A percentile compares a stretch with the other conserved stretches of the same genome.
Conservation (phyloP, 1,284 basidiomycete genomes). For the Inonotus hispidus region DNA sequence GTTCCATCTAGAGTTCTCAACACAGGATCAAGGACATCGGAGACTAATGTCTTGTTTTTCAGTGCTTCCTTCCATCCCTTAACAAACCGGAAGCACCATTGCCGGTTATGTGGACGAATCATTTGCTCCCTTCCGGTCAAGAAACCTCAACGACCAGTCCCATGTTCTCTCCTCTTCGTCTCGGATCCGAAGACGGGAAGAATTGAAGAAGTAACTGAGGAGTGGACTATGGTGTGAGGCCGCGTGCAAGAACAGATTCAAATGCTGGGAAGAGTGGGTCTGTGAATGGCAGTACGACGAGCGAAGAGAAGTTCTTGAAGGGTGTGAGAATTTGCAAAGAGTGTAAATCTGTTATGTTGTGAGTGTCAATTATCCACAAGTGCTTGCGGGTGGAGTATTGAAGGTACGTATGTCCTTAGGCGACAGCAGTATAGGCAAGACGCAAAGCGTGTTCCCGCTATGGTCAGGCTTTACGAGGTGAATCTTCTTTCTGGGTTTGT, state of each 20-base stretch:
- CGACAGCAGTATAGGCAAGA: slow-evolving; percentile 79
- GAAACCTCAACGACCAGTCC: slow-evolving; percentile 56
- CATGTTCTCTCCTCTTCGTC: slow-evolving; percentile 77
- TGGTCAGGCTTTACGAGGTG: slow-evolving; percentile 69
- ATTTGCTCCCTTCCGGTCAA: slow-evolving; percentile 89
- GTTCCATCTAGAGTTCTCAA: slow-evolving; percentile 27
- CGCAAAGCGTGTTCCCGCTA: slow-evolving; percentile 53
- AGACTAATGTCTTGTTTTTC: not conserved
- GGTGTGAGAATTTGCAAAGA: slow-evolving; percentile 81
- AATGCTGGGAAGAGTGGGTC: slow-evolving; percentile 20
- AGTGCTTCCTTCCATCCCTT: slow-evolving; percentile 83
- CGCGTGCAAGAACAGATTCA: slow-evolving; percentile 31
- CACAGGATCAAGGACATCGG: not conserved
- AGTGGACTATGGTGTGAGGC: slow-evolving; percentile 77
- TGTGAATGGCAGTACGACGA: slow-evolving; percentile 35
- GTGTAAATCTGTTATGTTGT: slow-evolving; percentile 78
- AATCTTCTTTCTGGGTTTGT: slow-evolving; percentile 17
- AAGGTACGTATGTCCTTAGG: slow-evolving; percentile 26
- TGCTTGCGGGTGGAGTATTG: not conserved
- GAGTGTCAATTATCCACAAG: slow-evolving; percentile 28
- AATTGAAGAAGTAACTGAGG: slow-evolving; percentile 83
- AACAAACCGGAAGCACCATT: slow-evolving; percentile 95
- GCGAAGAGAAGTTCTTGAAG: slow-evolving; percentile 75
- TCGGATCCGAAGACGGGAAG: slow-evolving; percentile 68
- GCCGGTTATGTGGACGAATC: slow-evolving; percentile 88